Conservation (phyloP, 2,329 filamentous ascomycete genomes). For the Thyridium curvatum region DNA sequence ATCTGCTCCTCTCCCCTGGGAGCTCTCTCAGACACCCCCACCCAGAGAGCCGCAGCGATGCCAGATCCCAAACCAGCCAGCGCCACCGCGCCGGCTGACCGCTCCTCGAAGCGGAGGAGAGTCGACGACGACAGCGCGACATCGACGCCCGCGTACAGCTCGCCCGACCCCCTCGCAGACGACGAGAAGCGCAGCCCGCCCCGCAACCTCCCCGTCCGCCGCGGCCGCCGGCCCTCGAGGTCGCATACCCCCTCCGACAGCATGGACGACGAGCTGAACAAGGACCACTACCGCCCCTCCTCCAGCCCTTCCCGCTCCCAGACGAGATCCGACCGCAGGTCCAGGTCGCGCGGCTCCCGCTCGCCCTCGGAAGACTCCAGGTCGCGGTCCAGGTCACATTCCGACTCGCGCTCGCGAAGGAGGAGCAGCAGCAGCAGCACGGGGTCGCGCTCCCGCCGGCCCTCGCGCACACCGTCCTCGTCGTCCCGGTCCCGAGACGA, state of each 20-base stretch:
- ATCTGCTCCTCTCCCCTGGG: too few species aligned
- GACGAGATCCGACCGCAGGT: slow-evolving; percentile 30
- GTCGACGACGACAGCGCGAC: slow-evolving; percentile 31
- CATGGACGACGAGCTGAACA: neutral
- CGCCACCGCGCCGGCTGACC: slow-evolving; percentile 16
- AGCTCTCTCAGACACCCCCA: too few species aligned
- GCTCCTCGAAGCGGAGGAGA: slow-evolving; percentile 33
- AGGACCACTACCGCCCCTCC: slow-evolving; percentile 20
- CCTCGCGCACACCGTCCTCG: slow-evolving; percentile 4
- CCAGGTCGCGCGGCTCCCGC: slow-evolving; percentile 22
- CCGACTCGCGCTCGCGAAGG: neutral
- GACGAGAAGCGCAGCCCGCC: neutral
- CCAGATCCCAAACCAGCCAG: slow-evolving; percentile 15
- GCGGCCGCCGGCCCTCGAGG: neutral
- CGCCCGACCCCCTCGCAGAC: slow-evolving; percentile 26
- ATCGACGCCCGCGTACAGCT: slow-evolving; percentile 33
- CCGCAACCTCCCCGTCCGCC: neutral
- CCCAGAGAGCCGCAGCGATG: slow-evolving; percentile 14
- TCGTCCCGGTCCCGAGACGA: slow-evolving; percentile 15
- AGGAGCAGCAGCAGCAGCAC: too few species aligned
- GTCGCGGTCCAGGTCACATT: slow-evolving; percentile 13
- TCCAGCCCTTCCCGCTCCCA: slow-evolving; percentile 25
- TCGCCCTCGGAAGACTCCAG: slow-evolving; percentile 20
- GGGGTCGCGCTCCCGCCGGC: slow-evolving; percentile 1
- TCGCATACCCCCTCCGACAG: neutral